Percentiles rank a stretch among this genome's conserved stretches.
These are phyloP conservation scores for Cyberlindnera mycetangii DNA, from an alignment of 805 yeast species.

Conservation along the genomic window DNA sequence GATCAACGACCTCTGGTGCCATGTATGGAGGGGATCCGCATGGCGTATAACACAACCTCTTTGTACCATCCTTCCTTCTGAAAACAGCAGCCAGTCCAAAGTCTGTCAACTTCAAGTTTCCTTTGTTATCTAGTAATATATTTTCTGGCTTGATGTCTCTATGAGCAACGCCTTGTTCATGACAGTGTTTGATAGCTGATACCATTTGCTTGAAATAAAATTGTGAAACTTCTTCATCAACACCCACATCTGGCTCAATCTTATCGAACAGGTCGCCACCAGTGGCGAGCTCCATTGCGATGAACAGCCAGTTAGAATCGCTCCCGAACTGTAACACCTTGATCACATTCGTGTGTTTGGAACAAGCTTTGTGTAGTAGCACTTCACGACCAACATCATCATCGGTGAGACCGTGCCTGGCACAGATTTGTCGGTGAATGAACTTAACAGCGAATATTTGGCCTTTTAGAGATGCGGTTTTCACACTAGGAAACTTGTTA, in stretches of 20 bases:
- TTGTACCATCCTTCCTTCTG: constrained; percentile 44
- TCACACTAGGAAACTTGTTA: constrained; percentile 36
- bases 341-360: constrained; percentile 58
- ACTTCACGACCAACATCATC: constrained; percentile 51
- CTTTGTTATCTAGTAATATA: constrained; percentile 56
- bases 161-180: constrained; percentile 62
- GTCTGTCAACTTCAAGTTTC: constrained; percentile 72
- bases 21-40: constrained; percentile 77
- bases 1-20: constrained; percentile 65
- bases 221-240: constrained; percentile 62
- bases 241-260: constrained; percentile 73
- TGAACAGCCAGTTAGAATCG: constrained; percentile 57
- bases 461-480: constrained; percentile 40
- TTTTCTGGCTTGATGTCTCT: constrained; percentile 71
- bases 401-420: constrained; percentile 34
- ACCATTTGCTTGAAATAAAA: constrained; percentile 66
- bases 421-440: constrained; percentile 42
- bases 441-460: constrained; percentile 56
- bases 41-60: constrained; percentile 46
- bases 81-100: constrained; percentile 71
- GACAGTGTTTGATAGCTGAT: constrained; percentile 58
- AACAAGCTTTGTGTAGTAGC: constrained; percentile 54
- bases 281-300: constrained; percentile 63
- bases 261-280: constrained; percentile 80
- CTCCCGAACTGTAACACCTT: constrained; percentile 52